Conservation (phyloP, 2,329 filamentous ascomycete genomes). For the Calycina marina region DNA sequence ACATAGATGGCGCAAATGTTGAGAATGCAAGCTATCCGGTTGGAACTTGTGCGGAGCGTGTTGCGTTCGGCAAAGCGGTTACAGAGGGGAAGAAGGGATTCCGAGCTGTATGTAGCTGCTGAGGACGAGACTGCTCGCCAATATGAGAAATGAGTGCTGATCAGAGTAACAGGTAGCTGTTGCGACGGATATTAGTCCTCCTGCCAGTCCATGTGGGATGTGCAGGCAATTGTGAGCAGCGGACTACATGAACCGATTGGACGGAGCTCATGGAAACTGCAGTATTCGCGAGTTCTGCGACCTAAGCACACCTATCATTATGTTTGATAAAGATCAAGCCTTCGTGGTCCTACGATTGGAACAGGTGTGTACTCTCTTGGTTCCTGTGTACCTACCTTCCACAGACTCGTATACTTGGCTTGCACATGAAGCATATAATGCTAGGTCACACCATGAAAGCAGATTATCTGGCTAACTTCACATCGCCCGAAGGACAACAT, state of each 20-base stretch:
- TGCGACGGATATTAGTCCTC: slow-evolving; percentile 59
- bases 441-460: no score
- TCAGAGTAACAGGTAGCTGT: no score
- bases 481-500: no score
- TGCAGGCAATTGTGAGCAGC: slow-evolving; percentile 78
- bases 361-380: slow-evolving; percentile 35
- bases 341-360: slow-evolving; percentile 57
- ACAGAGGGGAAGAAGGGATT: slow-evolving; percentile 35
- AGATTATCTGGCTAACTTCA: no score
- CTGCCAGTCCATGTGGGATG: slow-evolving; percentile 80
- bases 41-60: slow-evolving; percentile 87
- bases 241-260: neutral
- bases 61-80: slow-evolving; percentile 73
- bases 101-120: no score
- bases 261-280: slow-evolving; percentile 6
- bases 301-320: slow-evolving; percentile 62
- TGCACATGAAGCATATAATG: no score
- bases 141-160: no score
- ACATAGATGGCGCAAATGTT: slow-evolving; percentile 61
- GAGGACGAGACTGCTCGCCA: no score
- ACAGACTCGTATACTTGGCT: neutral
- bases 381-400: no score
- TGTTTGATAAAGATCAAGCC: slow-evolving; percentile 76
- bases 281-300: slow-evolving; percentile 66
- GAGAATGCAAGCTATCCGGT: slow-evolving; percentile 88